Evolutionary conservation across 768 basidiomycete genomes (phyloP).

Genomic region (Kwoniella pini): DNA sequence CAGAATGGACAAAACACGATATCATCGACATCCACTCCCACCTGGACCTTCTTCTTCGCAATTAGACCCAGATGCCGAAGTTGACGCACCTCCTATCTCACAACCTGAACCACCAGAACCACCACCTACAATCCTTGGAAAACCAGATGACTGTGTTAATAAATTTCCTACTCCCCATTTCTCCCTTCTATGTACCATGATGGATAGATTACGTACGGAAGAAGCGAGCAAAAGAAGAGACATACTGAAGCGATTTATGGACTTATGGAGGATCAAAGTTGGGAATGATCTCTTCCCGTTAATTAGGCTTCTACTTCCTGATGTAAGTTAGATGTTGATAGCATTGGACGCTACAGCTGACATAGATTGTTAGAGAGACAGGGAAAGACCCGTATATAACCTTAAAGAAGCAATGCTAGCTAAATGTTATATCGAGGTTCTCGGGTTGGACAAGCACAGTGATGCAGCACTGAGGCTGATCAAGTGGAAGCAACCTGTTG

Average conservation of each 20-base stretch:
- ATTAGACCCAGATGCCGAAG: background rate
- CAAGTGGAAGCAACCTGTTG: slow-evolving; percentile 70
- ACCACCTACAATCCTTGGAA: slow-evolving; percentile 28
- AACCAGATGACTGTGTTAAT: slow-evolving; percentile 46
- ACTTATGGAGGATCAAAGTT: slow-evolving; percentile 76
- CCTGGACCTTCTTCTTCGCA: slow-evolving; percentile 2
- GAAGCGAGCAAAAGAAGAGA: slow-evolving; percentile 73
- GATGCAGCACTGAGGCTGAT: slow-evolving; percentile 77
- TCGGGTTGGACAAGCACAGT: slow-evolving; percentile 76
- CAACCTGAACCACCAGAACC: slow-evolving; percentile 23
- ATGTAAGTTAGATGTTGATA: slow-evolving; percentile 59
- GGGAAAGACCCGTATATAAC: slow-evolving; percentile 87
- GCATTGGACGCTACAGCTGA: background rate
- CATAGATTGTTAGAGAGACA: slow-evolving; percentile 70
- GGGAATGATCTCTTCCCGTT: slow-evolving; percentile 89
- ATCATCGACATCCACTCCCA: slow-evolving; percentile 14
- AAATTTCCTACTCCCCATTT: slow-evolving; percentile 41
- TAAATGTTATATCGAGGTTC: slow-evolving; percentile 85
- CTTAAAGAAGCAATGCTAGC: slow-evolving; percentile 93
- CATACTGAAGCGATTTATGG: slow-evolving; percentile 77
- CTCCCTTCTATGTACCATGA: slow-evolving; percentile 60
- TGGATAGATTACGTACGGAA: slow-evolving; percentile 72
- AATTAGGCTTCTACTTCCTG: slow-evolving; percentile 83
- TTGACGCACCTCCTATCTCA: slow-evolving; percentile 5
- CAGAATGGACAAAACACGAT: slow-evolving; percentile 10